phyloP scores from a whole-genome alignment of 495 filamentous ascomycete genomes.

The Recurvomyces mirabilis region DNA sequence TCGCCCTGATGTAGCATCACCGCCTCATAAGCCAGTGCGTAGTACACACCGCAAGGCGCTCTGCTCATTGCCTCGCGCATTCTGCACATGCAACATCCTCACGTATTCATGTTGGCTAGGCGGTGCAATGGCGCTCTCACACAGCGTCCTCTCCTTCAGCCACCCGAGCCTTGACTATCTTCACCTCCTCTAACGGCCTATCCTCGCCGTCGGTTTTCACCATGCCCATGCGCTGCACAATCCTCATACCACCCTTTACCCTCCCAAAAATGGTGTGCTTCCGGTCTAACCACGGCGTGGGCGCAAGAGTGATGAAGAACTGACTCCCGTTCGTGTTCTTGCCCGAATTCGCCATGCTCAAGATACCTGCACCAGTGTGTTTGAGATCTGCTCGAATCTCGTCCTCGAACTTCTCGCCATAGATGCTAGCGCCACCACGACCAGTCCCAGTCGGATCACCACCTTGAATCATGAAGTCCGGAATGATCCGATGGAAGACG shows the following conservation, averaged over 20 bases:
- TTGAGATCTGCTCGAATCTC: slow-evolving; percentile 69
- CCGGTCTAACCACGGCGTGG: slow-evolving; percentile 92
- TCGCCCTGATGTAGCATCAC: too few relatives aligned
- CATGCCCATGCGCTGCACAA: slow-evolving; percentile 82
- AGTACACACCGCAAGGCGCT: too few relatives aligned
- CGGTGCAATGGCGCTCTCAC: too few relatives aligned
- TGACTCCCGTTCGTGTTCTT: slow-evolving; percentile 86
- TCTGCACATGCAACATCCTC: too few relatives aligned
- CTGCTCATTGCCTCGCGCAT: too few relatives aligned
- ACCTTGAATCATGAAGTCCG: slow-evolving; percentile 93
- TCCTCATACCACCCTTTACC: slow-evolving; percentile 70
- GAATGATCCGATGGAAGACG: slow-evolving; percentile 89
- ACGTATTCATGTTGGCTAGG: too few relatives aligned
- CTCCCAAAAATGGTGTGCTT: slow-evolving; percentile 97
- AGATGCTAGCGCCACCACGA: slow-evolving; percentile 80
- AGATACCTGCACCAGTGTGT: slow-evolving; percentile 85
- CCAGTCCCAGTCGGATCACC: slow-evolving; percentile 96
- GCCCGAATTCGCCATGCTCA: slow-evolving; percentile 94
- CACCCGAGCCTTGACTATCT: slow-evolving; percentile 61
- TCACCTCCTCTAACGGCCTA: slow-evolving; percentile 70
- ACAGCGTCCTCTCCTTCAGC: slow-evolving; percentile 44
- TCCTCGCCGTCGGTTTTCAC: slow-evolving; percentile 78
- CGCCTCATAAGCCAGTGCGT: too few relatives aligned
- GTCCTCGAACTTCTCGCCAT: slow-evolving; percentile 90
- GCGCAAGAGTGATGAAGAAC: slow-evolving; percentile 85